Conservation (phyloP, 306 rosid species). For the Medicago ruthenica region DNA sequence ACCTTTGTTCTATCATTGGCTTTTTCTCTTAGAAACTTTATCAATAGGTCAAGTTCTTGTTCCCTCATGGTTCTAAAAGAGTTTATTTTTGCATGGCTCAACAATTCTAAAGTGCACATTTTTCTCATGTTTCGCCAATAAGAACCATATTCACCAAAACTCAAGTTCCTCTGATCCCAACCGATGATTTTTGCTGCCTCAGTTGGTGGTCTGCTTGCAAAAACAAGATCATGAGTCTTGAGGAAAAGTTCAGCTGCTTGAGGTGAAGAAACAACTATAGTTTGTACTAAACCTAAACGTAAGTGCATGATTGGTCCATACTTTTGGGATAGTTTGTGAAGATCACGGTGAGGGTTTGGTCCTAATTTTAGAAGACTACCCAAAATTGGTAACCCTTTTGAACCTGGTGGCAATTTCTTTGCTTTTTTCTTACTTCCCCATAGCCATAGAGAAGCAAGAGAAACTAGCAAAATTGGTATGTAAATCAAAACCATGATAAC, state of each 20-base stretch:
- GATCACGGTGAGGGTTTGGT: conserved; percentile 54
- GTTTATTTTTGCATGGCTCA: conserved; percentile 55
- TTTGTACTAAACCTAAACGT: conserved; percentile 58
- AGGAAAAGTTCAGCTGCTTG: conserved; percentile 73
- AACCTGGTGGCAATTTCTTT: conserved; percentile 69
- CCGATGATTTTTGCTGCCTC: conserved; percentile 49
- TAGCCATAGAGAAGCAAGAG: conserved; percentile 48
- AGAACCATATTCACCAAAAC: conserved; percentile 55
- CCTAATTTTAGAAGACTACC: conserved; percentile 69
- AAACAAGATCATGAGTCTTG: conserved; percentile 62
- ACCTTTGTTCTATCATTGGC: conserved; percentile 40
- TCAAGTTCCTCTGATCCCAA: conserved; percentile 55
- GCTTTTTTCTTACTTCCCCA: conserved; percentile 39
- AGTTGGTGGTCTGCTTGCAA: conserved; percentile 63
- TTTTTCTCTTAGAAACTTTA: conserved; percentile 35
- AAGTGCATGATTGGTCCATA: conserved; percentile 70
- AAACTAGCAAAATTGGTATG: conserved; percentile 42
- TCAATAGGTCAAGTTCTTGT: conserved; percentile 56
- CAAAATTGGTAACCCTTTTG: conserved; percentile 67
- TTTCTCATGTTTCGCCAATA: conserved; percentile 78
- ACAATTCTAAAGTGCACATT: conserved; percentile 68
- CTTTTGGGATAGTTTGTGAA: conserved; percentile 56
- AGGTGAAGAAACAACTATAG: conserved; percentile 72
- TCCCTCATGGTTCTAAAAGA: conserved; percentile 63
- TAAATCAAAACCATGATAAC: conserved; percentile 38